A percentile compares a stretch with the other conserved stretches of the same genome.
These are phyloP conservation scores for Skeletonema costatum DNA, from an alignment of 108 stramenopile species.

Conservation along the genomic window DNA sequence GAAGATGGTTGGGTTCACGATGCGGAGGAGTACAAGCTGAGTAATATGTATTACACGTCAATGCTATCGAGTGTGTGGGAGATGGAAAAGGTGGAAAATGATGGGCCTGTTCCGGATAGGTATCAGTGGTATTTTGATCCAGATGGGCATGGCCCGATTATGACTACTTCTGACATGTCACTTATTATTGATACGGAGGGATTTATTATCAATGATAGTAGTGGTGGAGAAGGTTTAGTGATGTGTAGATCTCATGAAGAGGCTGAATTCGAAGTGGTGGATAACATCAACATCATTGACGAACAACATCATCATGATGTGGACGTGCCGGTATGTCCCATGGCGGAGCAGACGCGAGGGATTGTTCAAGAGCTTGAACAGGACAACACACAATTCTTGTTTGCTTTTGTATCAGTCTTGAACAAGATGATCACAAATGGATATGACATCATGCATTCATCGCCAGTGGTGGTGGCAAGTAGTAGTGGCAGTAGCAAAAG, in stretches of 20 bases:
- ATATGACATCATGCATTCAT: background rate
- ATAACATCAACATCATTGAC: background rate
- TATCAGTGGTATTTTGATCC: constrained; percentile 34
- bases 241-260: background rate
- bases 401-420: constrained; percentile 11
- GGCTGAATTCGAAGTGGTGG: background rate
- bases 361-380: constrained; percentile 4
- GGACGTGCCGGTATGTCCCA: constrained; percentile 4
- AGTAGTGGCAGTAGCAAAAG: background rate
- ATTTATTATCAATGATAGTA: background rate
- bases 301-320: background rate
- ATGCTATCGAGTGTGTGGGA: constrained; percentile 20
- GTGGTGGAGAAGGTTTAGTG: background rate
- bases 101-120: constrained; percentile 36
- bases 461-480: background rate
- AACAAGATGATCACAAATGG: constrained; percentile 25
- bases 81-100: constrained; percentile 16
- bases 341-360: constrained; percentile 5
- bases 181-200: constrained; percentile 4
- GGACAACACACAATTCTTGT: constrained; percentile 16
- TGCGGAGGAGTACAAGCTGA: constrained; percentile 8
- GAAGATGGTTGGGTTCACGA: constrained; percentile 27
- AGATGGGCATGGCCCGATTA: constrained; percentile 7
- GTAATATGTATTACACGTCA: constrained; percentile 13
- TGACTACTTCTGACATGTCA: constrained; percentile 22